These are phyloP conservation scores for Wilcoxina mikolae DNA, from an alignment of 495 filamentous ascomycete genomes.

Conservation along the genomic window DNA sequence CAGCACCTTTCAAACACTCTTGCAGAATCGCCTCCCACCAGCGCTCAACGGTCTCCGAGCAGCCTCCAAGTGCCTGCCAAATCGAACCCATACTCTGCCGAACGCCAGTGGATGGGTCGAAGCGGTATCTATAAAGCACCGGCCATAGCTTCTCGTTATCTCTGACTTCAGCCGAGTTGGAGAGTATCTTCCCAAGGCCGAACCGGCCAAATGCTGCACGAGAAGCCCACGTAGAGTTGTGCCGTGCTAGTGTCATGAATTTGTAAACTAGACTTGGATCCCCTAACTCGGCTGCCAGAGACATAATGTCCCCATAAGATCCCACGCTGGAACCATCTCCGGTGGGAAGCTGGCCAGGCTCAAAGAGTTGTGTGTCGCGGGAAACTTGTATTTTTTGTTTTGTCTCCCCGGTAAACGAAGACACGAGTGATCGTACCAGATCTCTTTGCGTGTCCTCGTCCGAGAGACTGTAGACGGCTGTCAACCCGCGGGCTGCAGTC, in stretches of 20 bases:
- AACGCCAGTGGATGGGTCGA: slow-evolving; percentile 86
- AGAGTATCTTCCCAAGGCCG: slow-evolving; percentile 79
- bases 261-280: slow-evolving; percentile 89
- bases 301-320: slow-evolving; percentile 79
- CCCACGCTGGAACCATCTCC: slow-evolving; percentile 78
- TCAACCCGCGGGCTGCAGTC: slow-evolving; percentile 76
- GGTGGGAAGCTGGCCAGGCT: slow-evolving; percentile 80
- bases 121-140: slow-evolving; percentile 84
- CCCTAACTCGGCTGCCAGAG: slow-evolving; percentile 78
- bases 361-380: slow-evolving; percentile 81
- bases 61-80: slow-evolving; percentile 74
- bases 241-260: slow-evolving; percentile 90
- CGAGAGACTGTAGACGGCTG: slow-evolving; percentile 83
- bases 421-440: slow-evolving; percentile 70
- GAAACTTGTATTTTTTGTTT: slow-evolving; percentile 60
- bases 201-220: slow-evolving; percentile 89
- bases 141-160: slow-evolving; percentile 86
- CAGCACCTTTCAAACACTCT: slow-evolving; percentile 66
- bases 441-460: slow-evolving; percentile 63
- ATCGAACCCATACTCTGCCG: slow-evolving; percentile 93
- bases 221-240: slow-evolving; percentile 90
- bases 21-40: slow-evolving; percentile 76
- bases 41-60: slow-evolving; percentile 50
- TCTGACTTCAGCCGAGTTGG: slow-evolving; percentile 56
- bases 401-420: slow-evolving; percentile 65